Percentiles rank a stretch among this genome's conserved stretches.
phyloP scores from a whole-genome alignment of 805 yeast genomes.

The Scheffersomyces stipitis region DNA sequence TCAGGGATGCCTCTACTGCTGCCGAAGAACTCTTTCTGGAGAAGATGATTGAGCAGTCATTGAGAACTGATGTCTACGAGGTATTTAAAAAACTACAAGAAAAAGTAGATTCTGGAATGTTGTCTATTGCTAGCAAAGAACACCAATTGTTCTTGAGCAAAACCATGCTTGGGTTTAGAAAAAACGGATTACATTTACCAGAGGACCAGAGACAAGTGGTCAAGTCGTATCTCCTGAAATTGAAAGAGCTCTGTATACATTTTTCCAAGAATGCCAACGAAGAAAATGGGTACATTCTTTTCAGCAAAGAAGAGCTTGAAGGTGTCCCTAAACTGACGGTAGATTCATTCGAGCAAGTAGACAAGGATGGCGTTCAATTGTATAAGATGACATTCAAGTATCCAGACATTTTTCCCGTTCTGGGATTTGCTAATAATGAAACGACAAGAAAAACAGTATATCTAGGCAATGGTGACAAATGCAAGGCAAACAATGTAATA shows the following conservation, averaged over 20 bases:
- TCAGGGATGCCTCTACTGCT: conserved; percentile 68
- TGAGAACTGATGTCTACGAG: conserved; percentile 64
- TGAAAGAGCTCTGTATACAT: conserved; percentile 55
- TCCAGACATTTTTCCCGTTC: conserved; percentile 77
- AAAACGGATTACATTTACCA: conserved; percentile 69
- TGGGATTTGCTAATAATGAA: conserved; percentile 64
- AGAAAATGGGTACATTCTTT: conserved; percentile 59
- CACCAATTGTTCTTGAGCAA: conserved; percentile 58
- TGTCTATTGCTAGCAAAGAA: conserved; percentile 49
- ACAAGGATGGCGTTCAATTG: conserved; percentile 41
- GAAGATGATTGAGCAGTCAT: conserved; percentile 59
- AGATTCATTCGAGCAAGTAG: conserved; percentile 52
- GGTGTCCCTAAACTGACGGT: conserved; percentile 72
- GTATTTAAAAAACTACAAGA: conserved; percentile 55
- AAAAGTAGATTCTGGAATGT: conserved; percentile 19
- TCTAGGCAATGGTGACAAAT: conserved; percentile 66
- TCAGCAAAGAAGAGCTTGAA: conserved; percentile 62
- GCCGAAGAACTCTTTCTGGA: conserved; percentile 60
- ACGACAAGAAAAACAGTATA: conserved; percentile 68
- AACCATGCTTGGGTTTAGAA: conserved; percentile 52
- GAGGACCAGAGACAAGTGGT: conserved; percentile 55
- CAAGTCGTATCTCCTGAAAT: conserved; percentile 55
- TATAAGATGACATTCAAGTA: conserved; percentile 75
- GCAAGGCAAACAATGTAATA: conserved; percentile 60
- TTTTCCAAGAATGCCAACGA: conserved; percentile 70